A percentile compares a stretch with the other conserved stretches of the same genome.
These are phyloP conservation scores for Cyclotella baltica DNA, from an alignment of 108 stramenopile genomes.

Conservation along the genomic window DNA sequence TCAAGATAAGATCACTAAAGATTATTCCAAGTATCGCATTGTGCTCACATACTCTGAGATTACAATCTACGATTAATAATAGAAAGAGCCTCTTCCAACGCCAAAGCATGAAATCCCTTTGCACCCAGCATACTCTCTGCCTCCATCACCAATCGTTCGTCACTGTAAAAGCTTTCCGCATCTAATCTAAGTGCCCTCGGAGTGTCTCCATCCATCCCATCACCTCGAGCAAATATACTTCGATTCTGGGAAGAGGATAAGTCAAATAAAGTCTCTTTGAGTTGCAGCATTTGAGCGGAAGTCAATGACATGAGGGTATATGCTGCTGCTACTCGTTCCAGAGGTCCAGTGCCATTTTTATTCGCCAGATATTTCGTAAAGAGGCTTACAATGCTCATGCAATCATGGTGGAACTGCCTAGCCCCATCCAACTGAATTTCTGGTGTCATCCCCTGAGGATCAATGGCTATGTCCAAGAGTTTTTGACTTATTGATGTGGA, in stretches of 20 bases:
- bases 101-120: conserved; percentile 61
- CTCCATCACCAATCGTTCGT: conserved; percentile 68
- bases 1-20: background rate
- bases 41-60: background rate
- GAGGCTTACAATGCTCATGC: conserved; percentile 22
- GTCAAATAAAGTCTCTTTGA: conserved; percentile 61
- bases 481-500: conserved; percentile 62
- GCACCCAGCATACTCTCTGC: conserved; percentile 74
- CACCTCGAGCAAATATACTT: conserved; percentile 17
- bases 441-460: conserved; percentile 70
- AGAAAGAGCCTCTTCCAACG: conserved; percentile 72
- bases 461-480: conserved; percentile 75
- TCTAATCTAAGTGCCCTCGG: conserved; percentile 28
- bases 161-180: conserved; percentile 59
- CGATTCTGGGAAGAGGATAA: conserved; percentile 38
- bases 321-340: conserved; percentile 49
- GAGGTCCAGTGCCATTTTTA: conserved; percentile 34
- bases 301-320: conserved; percentile 66
- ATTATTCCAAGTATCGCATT: background rate
- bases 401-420: conserved; percentile 51
- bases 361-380: conserved; percentile 7
- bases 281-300: conserved; percentile 26
- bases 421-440: conserved; percentile 57
- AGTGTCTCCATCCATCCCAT: conserved; percentile 1
- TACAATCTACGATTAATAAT: conserved; percentile 67